These are phyloP conservation scores for Cutaneotrichosporon sp. DNA, from an alignment of 1,284 basidiomycete species.

Conservation along the genomic window DNA sequence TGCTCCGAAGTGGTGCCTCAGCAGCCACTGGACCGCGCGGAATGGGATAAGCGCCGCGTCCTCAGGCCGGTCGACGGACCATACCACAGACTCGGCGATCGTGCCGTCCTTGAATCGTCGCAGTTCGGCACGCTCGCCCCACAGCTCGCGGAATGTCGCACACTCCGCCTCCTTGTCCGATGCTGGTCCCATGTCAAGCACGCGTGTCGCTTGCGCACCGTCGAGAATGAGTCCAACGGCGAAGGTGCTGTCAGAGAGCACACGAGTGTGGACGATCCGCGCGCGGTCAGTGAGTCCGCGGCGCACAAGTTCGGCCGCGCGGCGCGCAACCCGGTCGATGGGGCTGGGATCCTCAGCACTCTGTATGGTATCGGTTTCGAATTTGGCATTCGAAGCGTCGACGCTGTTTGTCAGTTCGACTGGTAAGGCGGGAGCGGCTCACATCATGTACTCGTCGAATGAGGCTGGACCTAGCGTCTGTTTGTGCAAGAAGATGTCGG, in stretches of 20 bases:
- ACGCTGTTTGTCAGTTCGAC: slow-evolving; percentile 53
- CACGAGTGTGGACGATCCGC: slow-evolving; percentile 57
- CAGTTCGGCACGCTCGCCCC: slow-evolving; percentile 88
- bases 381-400: slow-evolving; percentile 51
- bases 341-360: slow-evolving; percentile 58
- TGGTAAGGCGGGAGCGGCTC: slow-evolving; percentile 54
- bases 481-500: slow-evolving; percentile 45
- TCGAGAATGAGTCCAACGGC: slow-evolving; percentile 72
- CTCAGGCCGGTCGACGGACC: slow-evolving; percentile 59
- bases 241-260: slow-evolving; percentile 38
- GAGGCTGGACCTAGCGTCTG: slow-evolving; percentile 55
- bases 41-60: slow-evolving; percentile 74
- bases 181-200: slow-evolving; percentile 83
- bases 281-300: slow-evolving; percentile 67
- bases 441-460: slow-evolving; percentile 70
- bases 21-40: slow-evolving; percentile 67
- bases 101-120: slow-evolving; percentile 96
- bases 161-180: slow-evolving; percentile 52
- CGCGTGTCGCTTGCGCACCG: slow-evolving; percentile 64
- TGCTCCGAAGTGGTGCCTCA: slow-evolving; percentile 65
- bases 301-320: slow-evolving; percentile 57
- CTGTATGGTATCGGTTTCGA: slow-evolving; percentile 3
- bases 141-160: slow-evolving; percentile 71
- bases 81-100: slow-evolving; percentile 90
- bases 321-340: slow-evolving; percentile 56